Evolutionary conservation across 148 eudicot genomes (phyloP).

Genomic region (Chenopodium quinoa): DNA sequence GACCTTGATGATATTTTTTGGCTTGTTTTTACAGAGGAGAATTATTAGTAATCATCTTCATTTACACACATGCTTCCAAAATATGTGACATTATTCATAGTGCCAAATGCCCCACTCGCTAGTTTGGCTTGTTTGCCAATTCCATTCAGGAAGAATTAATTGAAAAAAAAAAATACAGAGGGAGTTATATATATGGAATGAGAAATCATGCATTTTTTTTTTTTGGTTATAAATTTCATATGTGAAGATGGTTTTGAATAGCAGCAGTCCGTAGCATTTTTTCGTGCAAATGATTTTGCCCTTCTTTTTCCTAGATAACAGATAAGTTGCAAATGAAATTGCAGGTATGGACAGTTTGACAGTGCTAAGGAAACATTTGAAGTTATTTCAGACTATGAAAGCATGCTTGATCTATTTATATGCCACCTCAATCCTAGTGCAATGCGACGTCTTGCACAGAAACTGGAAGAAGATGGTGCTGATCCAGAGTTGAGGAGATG

Average conservation of each 20-base stretch:
- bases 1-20: not conserved
- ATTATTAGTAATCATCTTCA: not conserved
- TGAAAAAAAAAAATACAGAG: not conserved
- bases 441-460: conserved; percentile 95
- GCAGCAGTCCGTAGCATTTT: not conserved
- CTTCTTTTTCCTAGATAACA: not conserved
- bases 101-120: not conserved
- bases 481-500: conserved; percentile 82
- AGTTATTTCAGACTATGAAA: conserved; percentile 85
- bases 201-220: not conserved
- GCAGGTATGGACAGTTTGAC: conserved; percentile 97
- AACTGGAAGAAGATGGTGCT: conserved; percentile 81
- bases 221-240: not conserved
- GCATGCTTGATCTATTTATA: conserved; percentile 91
- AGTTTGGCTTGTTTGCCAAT: not conserved
- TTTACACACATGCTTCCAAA: not conserved
- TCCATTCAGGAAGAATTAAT: not conserved
- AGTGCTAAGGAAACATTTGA: conserved; percentile 98
- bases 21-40: not conserved
- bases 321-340: conserved; percentile 21
- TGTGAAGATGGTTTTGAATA: not conserved
- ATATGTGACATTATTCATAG: not conserved
- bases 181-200: too few species aligned
- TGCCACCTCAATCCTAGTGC: conserved; percentile 99
- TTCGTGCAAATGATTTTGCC: not conserved